Conservation (phyloP, 2,329 filamentous ascomycete species). For the Pyrenophora teres region DNA sequence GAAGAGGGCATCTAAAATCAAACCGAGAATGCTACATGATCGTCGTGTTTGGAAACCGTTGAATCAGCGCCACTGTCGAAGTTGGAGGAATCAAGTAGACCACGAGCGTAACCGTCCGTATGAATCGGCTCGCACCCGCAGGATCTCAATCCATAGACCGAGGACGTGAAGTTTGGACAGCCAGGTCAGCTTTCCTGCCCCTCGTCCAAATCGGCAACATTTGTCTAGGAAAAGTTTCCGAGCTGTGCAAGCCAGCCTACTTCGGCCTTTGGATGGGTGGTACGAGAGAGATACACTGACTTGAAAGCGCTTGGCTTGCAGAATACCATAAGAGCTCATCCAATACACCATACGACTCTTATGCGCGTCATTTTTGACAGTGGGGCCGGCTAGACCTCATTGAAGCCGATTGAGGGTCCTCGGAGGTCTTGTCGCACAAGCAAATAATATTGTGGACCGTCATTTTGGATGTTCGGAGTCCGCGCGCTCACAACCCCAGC, state of each 20-base stretch:
- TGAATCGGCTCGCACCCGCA: conserved; percentile 32
- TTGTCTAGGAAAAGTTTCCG: conserved; percentile 23
- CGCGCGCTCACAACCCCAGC: not conserved
- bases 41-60: not conserved
- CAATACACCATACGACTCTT: conserved; percentile 9
- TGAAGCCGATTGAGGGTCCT: not conserved
- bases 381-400: conserved; percentile 5
- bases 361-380: not conserved
- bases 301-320: conserved; percentile 12
- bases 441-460: conserved; percentile 14
- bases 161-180: conserved; percentile 23
- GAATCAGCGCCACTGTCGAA: conserved; percentile 1
- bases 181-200: conserved; percentile 20
- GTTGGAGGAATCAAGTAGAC: not conserved
- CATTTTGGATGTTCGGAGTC: conserved; percentile 3
- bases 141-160: conserved; percentile 28
- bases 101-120: conserved; percentile 28
- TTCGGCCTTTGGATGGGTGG: conserved; percentile 10
- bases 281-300: conserved; percentile 19
- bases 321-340: conserved; percentile 2
- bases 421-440: too few species aligned
- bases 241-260: conserved; percentile 10
- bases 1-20: not conserved
- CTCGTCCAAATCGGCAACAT: conserved; percentile 21
- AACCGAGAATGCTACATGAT: conserved; percentile 2